Evolutionary conservation across 164 flowering plant species (phyloP).

Genomic region (Vitis rupestris): DNA sequence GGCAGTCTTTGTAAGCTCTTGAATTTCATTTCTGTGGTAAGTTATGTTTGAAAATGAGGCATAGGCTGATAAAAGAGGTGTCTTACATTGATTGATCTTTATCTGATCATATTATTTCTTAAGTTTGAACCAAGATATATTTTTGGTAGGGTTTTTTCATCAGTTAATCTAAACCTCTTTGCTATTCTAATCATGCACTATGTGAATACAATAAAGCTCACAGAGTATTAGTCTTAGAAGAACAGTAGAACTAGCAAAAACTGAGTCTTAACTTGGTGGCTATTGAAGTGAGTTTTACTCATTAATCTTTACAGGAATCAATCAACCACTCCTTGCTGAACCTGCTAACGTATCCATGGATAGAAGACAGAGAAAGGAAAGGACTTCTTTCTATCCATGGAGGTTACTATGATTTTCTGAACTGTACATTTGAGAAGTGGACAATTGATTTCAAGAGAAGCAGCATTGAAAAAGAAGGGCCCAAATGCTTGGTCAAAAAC

Average conservation of each 20-base stretch:
- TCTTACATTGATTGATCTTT: background rate
- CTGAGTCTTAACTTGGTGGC: background rate
- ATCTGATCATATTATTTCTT: background rate
- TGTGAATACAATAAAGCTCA: too few species aligned
- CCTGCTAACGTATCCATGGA: constrained; percentile 66
- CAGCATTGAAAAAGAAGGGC: constrained; percentile 8
- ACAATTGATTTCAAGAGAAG: constrained; percentile 41
- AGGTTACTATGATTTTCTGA: constrained; percentile 59
- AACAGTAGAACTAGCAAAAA: background rate
- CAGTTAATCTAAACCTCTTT: background rate
- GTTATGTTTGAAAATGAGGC: background rate
- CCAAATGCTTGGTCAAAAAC: constrained; percentile 22
- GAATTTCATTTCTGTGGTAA: background rate
- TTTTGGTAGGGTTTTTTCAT: background rate
- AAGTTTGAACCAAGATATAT: background rate
- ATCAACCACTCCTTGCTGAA: constrained; percentile 46
- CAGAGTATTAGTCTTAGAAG: too few species aligned
- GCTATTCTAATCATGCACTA: background rate
- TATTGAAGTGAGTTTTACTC: background rate
- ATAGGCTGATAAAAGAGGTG: background rate
- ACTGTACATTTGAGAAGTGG: constrained; percentile 70
- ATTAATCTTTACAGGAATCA: constrained; percentile 47
- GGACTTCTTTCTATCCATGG: constrained; percentile 54
- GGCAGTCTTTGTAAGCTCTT: background rate
- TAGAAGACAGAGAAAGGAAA: constrained; percentile 41